Evolutionary conservation across 495 filamentous ascomycete genomes (phyloP).

Genomic region (Copromyces sp.): DNA sequence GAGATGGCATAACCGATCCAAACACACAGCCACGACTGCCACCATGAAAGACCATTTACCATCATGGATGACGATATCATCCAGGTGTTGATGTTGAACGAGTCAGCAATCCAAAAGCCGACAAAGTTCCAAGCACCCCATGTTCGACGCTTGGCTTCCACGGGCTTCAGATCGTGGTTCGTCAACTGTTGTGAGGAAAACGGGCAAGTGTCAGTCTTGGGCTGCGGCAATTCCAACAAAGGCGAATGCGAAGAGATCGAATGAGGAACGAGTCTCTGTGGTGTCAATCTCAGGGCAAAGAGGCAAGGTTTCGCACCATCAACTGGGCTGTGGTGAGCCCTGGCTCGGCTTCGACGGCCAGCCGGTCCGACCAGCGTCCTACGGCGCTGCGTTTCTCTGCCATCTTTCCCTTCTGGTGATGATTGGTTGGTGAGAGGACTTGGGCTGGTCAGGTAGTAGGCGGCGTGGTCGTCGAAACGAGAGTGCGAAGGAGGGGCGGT

Average conservation of each 20-base stretch:
- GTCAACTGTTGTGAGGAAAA: constrained; percentile 43
- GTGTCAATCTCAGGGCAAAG: not conserved
- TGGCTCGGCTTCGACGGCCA: constrained; percentile 64
- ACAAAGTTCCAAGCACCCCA: constrained; percentile 88
- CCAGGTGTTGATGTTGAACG: constrained; percentile 97
- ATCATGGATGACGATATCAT: constrained; percentile 87
- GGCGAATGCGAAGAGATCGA: not conserved
- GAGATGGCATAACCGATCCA: constrained; percentile 78
- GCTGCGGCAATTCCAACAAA: not conserved
- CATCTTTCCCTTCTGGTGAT: not conserved
- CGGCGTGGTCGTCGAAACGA: not conserved
- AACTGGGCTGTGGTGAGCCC: constrained; percentile 75
- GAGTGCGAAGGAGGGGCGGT: not conserved
- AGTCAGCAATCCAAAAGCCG: constrained; percentile 88
- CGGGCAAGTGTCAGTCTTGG: constrained; percentile 2
- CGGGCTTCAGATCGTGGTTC: constrained; percentile 85
- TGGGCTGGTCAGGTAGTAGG: not conserved
- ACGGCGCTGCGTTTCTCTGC: constrained; percentile 9
- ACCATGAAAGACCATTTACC: constrained; percentile 73
- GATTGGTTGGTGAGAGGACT: not conserved
- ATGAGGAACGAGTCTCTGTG: not conserved
- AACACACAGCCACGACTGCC: constrained; percentile 89
- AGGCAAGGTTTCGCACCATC: constrained; percentile 41
- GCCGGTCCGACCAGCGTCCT: constrained; percentile 36
- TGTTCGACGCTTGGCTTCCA: constrained; percentile 73